These are phyloP conservation scores for Candida sojae DNA, from an alignment of 1,139 yeast genomes.

Conservation along the genomic window DNA sequence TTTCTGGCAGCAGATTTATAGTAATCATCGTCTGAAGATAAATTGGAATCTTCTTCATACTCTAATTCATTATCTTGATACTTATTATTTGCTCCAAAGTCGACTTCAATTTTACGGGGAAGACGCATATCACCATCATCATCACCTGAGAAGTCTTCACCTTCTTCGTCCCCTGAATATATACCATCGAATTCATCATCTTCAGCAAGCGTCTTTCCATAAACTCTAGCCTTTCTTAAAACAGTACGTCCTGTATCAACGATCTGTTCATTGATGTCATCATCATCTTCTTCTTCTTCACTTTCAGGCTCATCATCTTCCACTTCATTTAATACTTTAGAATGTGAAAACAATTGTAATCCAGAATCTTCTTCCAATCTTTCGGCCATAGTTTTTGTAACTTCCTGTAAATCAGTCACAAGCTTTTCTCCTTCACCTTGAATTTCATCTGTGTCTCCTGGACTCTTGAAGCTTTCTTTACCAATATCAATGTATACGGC, in stretches of 20 bases:
- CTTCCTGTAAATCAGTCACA: constrained; percentile 79
- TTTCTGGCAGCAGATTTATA: constrained; percentile 50
- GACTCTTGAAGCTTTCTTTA: constrained; percentile 58
- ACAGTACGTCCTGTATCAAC: constrained; percentile 56
- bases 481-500: constrained; percentile 96
- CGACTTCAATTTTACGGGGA: constrained; percentile 49
- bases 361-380: constrained; percentile 67
- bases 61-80: constrained; percentile 53
- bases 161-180: constrained; percentile 34
- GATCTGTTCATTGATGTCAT: constrained; percentile 22
- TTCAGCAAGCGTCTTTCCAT: constrained; percentile 53
- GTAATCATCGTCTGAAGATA: constrained; percentile 41
- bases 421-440: constrained; percentile 81
- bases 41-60: constrained; percentile 46
- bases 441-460: constrained; percentile 38
- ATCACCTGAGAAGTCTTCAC: constrained; percentile 30
- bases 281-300: constrained; percentile 38
- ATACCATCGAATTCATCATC: constrained; percentile 51
- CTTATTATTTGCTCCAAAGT: constrained; percentile 39
- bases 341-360: constrained; percentile 66
- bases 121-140: constrained; percentile 27
- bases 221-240: constrained; percentile 60
- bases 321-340: constrained; percentile 48
- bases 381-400: constrained; percentile 63
- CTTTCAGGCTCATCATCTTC: constrained; percentile 32